These are phyloP conservation scores for Phalaenopsis equestris DNA, from an alignment of 106 monocot genomes.

Conservation along the genomic window DNA sequence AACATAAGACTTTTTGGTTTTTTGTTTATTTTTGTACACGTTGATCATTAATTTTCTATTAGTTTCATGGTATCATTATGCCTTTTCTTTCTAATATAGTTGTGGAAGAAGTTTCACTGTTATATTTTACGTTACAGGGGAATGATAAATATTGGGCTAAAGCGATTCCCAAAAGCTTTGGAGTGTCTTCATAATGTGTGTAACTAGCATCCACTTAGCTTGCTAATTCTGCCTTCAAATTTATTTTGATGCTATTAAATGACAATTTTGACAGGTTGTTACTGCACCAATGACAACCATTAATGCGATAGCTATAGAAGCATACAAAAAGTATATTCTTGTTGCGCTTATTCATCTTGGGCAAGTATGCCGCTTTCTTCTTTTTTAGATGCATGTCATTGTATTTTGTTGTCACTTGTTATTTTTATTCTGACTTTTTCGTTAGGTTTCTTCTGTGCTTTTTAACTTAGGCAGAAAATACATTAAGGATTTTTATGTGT, in stretches of 20 bases:
- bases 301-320: constrained; percentile 96
- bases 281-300: constrained; percentile 86
- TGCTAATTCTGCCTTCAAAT: background rate
- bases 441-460: background rate
- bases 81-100: background rate
- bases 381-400: background rate
- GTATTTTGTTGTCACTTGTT: background rate
- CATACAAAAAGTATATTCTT: constrained; percentile 92
- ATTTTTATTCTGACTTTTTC: background rate
- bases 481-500: background rate
- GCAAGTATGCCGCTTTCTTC: constrained; percentile 47
- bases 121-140: constrained; percentile 50
- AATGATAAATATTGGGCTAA: constrained; percentile 89
- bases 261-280: constrained; percentile 56
- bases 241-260: constrained; percentile 3
- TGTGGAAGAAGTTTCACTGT: background rate
- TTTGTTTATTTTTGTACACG: background rate
- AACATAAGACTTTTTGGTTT: background rate
- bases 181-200: constrained; percentile 84
- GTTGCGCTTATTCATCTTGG: constrained; percentile 85
- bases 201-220: constrained; percentile 1
- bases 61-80: background rate
- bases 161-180: constrained; percentile 62
- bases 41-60: background rate
- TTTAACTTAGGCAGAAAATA: background rate